Base-by-base conservation (phyloP, 345 rosid genomes). In the Linum usitatissimum region DNA sequence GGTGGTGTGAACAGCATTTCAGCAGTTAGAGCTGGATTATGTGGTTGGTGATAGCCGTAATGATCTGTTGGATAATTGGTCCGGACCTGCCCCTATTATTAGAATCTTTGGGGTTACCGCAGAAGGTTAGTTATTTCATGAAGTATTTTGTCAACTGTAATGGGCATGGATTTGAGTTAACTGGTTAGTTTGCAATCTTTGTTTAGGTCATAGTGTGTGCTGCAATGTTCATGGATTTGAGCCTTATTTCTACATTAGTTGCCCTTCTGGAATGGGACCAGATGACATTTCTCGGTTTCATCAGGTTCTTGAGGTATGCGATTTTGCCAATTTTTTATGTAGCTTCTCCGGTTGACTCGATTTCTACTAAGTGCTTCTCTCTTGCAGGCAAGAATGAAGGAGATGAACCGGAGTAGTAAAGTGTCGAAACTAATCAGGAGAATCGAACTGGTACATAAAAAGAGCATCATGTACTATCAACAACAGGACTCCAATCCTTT, bases 1-100 rank as follows among this genome's bases (percentile, higher is more conserved):
- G 60, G 19, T 12, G 28, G 12, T 55, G 63, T 19, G 34, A 68
- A 57, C 70, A 90, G 97, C 74, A 61, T 93, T 84, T 71, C 99
- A 93, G 83, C 96, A 90, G 66, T 69, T 93, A 83, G 97, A 90
- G 91, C 90, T 93, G 67, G 99, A 90, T 79, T 87, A 85, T 62
- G 77, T 90, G 5, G 77, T 90, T 53, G 80, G 81, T 61, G 92
- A 90, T 68, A 70, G 77, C 66, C 80, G 80, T 23, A 80, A 65
- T 65, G 81, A 80, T 57, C 74, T 87, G 36, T 56, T 86, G 73
- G 88, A 88, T 30, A 70, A 77, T 67, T 80, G 88, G 53, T 80
- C 80, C 14, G 96, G 99, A n/a, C 82, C 84, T 45, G 94, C 94
- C 10, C 90, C 97, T 0, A 75, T 90, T 67, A 79, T 90, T 57